Base-by-base conservation (phyloP, 305 asterid species). In the Solanum hybrid region DNA sequence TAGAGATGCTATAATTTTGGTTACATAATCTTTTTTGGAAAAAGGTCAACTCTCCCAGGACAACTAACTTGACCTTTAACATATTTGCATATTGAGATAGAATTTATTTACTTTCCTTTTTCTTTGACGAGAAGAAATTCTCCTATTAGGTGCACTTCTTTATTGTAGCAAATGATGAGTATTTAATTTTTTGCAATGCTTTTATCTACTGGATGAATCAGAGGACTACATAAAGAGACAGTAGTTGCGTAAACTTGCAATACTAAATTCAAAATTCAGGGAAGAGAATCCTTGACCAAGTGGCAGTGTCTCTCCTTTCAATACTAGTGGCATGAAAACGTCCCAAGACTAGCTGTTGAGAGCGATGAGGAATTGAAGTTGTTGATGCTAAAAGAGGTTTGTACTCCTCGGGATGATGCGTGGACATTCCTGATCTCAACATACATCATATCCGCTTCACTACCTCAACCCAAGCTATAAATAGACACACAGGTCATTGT, bases 211-310 rank as follows among this genome's bases (percentile, higher is more conserved):
- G 99, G 99, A 96, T 89, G 99, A 97, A 91, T 96, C 99, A 4
- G 98, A 96, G 91, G 99, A 97, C 89, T 94, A 72, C 89, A 95
- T 96, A 92, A 97, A 96, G 93, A 91, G 99, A 88, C 99, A 96
- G 91, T 99, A 96, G 91, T 92, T 96, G 86, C 99, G 98, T 60
- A 99, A 96, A 92, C 95, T 97, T 38, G 99, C 99, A 32, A 79
- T 96, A 95, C 93, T 96, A 88, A 96, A 97, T 92, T 96, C 98
- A 71, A 94, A 92, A 89, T 91, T 93, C 79, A 93, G 95, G 92
- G 98, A 96, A 92, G 98, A 95, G 90, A 96, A 98, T 88, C 98
- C 98, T 16, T 96, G 98, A 81, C 98, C 98, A 36, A 98, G 98
- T 90, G 98, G 98, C 90, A 96, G 98, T 17, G 93, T 94, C 86